These are phyloP conservation scores for Phyllosticta capitalensis DNA, from an alignment of 2,329 filamentous ascomycete species.

Conservation along the genomic window DNA sequence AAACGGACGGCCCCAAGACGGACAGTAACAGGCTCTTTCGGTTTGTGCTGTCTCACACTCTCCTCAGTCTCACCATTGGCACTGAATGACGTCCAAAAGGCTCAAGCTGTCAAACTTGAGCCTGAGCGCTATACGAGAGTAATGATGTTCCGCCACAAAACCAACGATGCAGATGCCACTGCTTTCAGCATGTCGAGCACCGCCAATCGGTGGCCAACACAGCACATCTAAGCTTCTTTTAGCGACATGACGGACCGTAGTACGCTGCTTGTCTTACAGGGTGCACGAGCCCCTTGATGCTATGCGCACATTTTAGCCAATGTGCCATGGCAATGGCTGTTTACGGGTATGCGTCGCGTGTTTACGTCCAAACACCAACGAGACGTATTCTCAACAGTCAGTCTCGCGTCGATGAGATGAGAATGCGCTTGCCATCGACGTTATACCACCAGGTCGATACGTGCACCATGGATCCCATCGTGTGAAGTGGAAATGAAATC, in stretches of 20 bases:
- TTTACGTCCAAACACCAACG: too few relatives aligned
- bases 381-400: too few relatives aligned
- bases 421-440: neutral
- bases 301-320: neutral
- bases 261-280: neutral
- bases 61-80: too few relatives aligned
- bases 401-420: neutral
- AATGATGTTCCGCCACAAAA: neutral
- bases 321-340: neutral
- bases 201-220: neutral
- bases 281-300: neutral
- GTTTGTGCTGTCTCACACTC: too few relatives aligned
- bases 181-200: neutral
- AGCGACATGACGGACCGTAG: neutral
- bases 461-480: neutral
- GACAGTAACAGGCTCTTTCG: too few relatives aligned
- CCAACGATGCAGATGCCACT: neutral
- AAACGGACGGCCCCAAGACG: too few relatives aligned
- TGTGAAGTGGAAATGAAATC: neutral
- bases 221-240: neutral
- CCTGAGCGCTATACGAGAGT: too few relatives aligned
- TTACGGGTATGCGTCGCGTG: too few relatives aligned
- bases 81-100: too few relatives aligned
- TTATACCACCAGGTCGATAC: too few relatives aligned
- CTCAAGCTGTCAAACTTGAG: too few relatives aligned